Evolutionary conservation across 495 filamentous ascomycete species (phyloP), one percentile per base, ranked within the genome.

Genomic region (Viridothelium virens): DNA sequence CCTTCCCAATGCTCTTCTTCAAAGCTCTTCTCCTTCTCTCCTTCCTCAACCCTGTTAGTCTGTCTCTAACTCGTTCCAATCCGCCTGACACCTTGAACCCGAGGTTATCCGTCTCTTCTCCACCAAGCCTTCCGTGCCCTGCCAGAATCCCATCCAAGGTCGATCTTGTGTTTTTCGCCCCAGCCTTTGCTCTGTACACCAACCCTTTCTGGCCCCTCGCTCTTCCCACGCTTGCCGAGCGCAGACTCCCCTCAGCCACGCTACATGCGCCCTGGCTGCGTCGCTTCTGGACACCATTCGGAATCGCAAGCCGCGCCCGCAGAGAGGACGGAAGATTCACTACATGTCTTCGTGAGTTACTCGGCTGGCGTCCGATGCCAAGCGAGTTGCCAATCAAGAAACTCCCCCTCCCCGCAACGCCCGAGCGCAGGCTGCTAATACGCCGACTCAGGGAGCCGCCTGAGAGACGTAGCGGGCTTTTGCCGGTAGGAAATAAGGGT

Each of bases 11-110:
- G 68, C 83, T 91, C 63, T 83, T 80, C 70, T 89, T 83, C 61
- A 93, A 79, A 67, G 78, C 81, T 63, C 87, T 81, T 47, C 85
- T 83, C 62, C 86, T 77, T 66, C 83, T 86, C 75, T 89, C 88
- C 50, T 76, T 76, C 66, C 75, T 81, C 18, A 71, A 73, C 63
- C 81, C 78, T n/a, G 84, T 80, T 38, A 84, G 79, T 68, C 79
- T 77, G 73, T 89, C 86, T 67, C 84, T 87, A 61, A 84, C 70
- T 63, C 85, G 81, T 39, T 83, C 80, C 38, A 88, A 72, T 38
- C 80, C 80, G 39, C 81, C 56, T 82, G 82, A 50, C 85, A 74
- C 31, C 81, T 80, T 37, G 83, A 63, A 38, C 81, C 78, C 69
- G 77, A 71, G 70, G 76, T 80, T 59, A 9, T 7, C 69, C 73